Evolutionary conservation across 2,329 filamentous ascomycete species (phyloP), one percentile per base, ranked within the genome.

Genomic region (Hansfordia pulvinata): DNA sequence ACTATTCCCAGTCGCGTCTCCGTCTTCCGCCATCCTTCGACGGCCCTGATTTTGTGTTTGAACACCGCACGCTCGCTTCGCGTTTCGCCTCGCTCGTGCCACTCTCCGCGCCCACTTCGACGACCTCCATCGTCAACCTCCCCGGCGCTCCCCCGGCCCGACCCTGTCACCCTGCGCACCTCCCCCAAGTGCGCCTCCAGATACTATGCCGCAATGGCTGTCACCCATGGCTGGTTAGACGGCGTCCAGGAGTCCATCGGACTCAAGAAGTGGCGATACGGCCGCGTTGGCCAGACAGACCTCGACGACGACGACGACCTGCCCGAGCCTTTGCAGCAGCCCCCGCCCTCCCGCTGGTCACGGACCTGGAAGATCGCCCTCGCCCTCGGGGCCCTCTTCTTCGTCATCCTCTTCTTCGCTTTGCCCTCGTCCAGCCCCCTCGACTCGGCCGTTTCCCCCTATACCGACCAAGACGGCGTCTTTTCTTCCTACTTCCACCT

Each of bases 181-280:
- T n/a, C n/a, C n/a, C n/a, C n/a, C n/a, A n/a, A n/a, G n/a, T n/a
- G n/a, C n/a, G n/a, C n/a, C n/a, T n/a, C n/a, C n/a, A n/a, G n/a
- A n/a, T n/a, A n/a, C n/a, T n/a, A n/a, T n/a, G 19, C 13, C 27
- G 18, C 16, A 10, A 29, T 29, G 27, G 17, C 27, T 20, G 17
- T 17, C n/a, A 11, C 22, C n/a, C 10, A 12, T 10, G 8, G 22
- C 9, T 29, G 27, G 27, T 18, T 5, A 29, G 22, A 23, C 23
- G 19, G 27, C n/a, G 23, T 29, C 27, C 19, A 19, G 11, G 22
- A 29, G 10, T 23, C 16, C 21, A 29, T 29, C 13, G 27, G 27
- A n/a, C 19, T 29, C 12, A 29, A 29, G 17, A 22, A 29, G 19
- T 25, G 21, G 21, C 24, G 25, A 22, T 29, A 29, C n/a, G 21